Conservation (phyloP, 1,284 basidiomycete species). For the Pyrrhoderma noxium region DNA sequence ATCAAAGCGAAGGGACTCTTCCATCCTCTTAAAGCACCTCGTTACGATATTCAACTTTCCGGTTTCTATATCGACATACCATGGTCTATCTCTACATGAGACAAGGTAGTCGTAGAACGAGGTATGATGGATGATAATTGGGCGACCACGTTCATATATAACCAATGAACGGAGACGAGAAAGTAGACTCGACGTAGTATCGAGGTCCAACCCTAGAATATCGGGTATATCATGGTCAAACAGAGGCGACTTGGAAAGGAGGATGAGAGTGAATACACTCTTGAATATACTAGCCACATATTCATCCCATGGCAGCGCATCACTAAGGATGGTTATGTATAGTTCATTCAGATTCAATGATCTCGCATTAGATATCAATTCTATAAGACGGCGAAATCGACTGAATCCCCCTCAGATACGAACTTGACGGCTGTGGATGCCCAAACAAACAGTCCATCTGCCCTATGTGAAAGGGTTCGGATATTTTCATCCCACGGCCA, state of each 20-base stretch:
- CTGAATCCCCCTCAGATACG: background rate
- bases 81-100: too few species aligned
- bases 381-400: background rate
- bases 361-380: background rate
- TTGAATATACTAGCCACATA: background rate
- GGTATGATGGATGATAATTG: background rate
- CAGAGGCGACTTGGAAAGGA: background rate
- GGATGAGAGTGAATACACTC: background rate
- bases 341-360: background rate
- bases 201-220: background rate
- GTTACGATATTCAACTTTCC: constrained; percentile 18
- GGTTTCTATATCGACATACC: too few species aligned
- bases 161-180: background rate
- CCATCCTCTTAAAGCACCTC: constrained; percentile 18
- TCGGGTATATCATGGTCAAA: background rate
- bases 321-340: background rate
- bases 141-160: background rate
- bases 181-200: background rate
- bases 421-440: constrained; percentile 25
- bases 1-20: constrained; percentile 16
- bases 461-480: constrained; percentile 20
- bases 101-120: constrained; percentile 2
- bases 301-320: background rate
- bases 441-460: constrained; percentile 26
- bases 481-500: constrained; percentile 16